Evolutionary conservation across 306 rosid genomes (phyloP).

Genomic region (Benincasa hispida): DNA sequence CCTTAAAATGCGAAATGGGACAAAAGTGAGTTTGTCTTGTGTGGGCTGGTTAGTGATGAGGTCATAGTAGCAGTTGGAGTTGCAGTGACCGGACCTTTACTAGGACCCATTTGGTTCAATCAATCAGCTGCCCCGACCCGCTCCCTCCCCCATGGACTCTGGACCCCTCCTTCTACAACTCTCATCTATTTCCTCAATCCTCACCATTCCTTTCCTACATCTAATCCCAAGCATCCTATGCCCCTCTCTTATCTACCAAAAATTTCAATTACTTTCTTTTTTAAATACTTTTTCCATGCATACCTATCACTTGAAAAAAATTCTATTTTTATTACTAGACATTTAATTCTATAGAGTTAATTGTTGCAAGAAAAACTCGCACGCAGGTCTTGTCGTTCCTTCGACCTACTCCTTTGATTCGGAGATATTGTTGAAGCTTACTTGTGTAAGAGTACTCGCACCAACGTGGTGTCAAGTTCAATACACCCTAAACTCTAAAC

Average conservation of each 20-base stretch:
- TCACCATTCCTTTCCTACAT: neutral
- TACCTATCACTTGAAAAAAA: no score
- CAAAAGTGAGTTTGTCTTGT: neutral
- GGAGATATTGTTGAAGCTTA: no score
- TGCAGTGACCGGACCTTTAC: neutral
- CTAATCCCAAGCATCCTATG: neutral
- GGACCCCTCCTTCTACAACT: neutral
- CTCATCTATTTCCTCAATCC: neutral
- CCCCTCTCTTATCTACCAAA: neutral
- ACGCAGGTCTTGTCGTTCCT: no score
- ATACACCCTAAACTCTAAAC: no score
- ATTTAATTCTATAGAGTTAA: no score
- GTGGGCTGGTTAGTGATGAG: neutral
- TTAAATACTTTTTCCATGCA: no score
- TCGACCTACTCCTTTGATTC: no score
- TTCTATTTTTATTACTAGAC: no score
- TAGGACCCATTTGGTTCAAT: slow-evolving; percentile 1
- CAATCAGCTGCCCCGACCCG: neutral
- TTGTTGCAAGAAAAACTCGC: no score
- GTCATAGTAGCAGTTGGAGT: neutral
- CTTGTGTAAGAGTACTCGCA: no score
- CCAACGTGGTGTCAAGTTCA: no score
- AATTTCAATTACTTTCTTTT: no score
- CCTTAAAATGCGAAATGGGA: slow-evolving; percentile 1
- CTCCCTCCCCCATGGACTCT: neutral